Evolutionary conservation across 192 early-diverging fungal species (phyloP), one percentile per base, ranked within the genome.

Genomic region (Coemansia sp.): DNA sequence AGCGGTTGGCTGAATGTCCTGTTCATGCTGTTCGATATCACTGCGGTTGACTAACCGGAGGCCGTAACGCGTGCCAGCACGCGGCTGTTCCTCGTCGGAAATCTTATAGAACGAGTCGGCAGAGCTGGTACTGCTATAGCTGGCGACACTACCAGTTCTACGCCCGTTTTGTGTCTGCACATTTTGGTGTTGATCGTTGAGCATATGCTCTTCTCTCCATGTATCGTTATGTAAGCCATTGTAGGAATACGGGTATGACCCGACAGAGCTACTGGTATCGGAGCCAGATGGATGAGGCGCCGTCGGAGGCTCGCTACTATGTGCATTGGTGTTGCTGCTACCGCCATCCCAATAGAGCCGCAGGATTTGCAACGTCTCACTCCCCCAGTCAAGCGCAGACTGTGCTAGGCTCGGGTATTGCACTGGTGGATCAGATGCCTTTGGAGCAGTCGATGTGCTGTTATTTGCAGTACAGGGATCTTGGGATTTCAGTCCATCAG

Each of bases 301-400:
- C 0, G 47, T 31, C 17, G 61, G 67, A 0, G 61, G 44, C 30
- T 63, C 61, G 20, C 66, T 56, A 14, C 19, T 47, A 23, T 42
- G 66, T 25, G 34, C 28, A 31, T 0, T 19, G 1, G 59, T n/a
- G 22, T 1, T 27, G 0, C 22, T 50, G 38, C 15, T 41, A 13
- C 45, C 23, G 22, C 68, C 55, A 29, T 79, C 70, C 75, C 66
- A 73, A 53, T 63, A 79, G 47, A 70, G 68, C 25, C 75, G 69
- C 38, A 79, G 59, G 17, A 41, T 50, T 53, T 65, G 62, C 52
- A 79, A 50, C 1, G 75, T 79, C 22, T 79, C 75, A 45, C 59
- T 73, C 31, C 75, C 70, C 75, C 75, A 79, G 50, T 66, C 75
- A 33, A 69, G 36, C 14, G 72, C 72, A 2, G 57, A 63, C 42